These are phyloP conservation scores for Gryganskiella cystojenkinii DNA, from an alignment of 192 early-diverging fungal genomes.

Conservation along the genomic window DNA sequence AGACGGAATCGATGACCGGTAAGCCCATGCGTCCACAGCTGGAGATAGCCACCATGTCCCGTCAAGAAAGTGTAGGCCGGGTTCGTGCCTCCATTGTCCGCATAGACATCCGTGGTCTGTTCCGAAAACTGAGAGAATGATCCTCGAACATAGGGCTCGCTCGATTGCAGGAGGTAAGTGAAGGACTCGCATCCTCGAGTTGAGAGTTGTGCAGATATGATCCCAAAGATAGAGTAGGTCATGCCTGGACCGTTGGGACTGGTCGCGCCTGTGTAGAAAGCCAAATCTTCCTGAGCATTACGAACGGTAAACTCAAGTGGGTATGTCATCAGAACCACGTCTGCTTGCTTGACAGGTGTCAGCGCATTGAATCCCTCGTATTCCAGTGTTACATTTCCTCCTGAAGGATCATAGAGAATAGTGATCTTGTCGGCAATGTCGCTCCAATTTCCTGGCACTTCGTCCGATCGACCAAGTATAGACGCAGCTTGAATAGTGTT, in stretches of 20 bases:
- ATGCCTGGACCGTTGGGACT: slow-evolving; percentile 52
- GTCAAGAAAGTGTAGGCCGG: slow-evolving; percentile 53
- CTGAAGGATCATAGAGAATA: slow-evolving; percentile 30
- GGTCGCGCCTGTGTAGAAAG: slow-evolving; percentile 46
- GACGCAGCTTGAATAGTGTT: slow-evolving; percentile 43
- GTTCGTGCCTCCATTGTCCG: slow-evolving; percentile 46
- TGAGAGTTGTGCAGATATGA: slow-evolving; percentile 40
- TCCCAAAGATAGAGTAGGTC: slow-evolving; percentile 53
- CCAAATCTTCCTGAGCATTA: slow-evolving; percentile 21
- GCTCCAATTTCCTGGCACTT: slow-evolving; percentile 37
- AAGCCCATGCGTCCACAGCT: slow-evolving; percentile 50
- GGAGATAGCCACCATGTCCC: slow-evolving; percentile 49
- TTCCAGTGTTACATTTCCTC: slow-evolving; percentile 37
- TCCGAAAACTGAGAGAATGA: slow-evolving; percentile 51
- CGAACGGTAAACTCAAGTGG: slow-evolving; percentile 37
- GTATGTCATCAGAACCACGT: slow-evolving; percentile 47
- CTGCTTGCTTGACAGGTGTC: slow-evolving; percentile 50
- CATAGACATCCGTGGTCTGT: slow-evolving; percentile 37
- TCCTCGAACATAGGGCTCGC: slow-evolving; percentile 47
- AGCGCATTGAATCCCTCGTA: slow-evolving; percentile 52
- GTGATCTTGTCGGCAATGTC: slow-evolving; percentile 41
- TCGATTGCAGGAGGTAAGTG: slow-evolving; percentile 43
- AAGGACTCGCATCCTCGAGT: slow-evolving; percentile 46
- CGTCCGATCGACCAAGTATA: slow-evolving; percentile 17
- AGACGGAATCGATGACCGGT: slow-evolving; percentile 42